Evolutionary conservation across 2,329 filamentous ascomycete genomes (phyloP), one percentile per base, ranked within the genome.

Genomic region (Apiospora malaysiana): DNA sequence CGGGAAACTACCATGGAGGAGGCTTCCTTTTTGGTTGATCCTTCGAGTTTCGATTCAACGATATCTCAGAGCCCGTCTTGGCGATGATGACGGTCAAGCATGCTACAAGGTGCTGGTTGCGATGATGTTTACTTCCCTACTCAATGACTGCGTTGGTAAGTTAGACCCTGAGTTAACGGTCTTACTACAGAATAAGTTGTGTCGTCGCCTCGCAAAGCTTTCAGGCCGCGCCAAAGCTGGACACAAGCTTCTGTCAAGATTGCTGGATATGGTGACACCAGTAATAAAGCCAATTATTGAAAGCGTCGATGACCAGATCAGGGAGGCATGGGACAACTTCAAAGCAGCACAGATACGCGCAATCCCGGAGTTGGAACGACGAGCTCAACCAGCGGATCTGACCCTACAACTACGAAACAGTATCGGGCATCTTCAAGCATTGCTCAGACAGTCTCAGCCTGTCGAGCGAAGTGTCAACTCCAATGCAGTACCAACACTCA

Each of bases 21-120:
- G 92, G 46, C 85, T 85, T 1, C 85, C 91, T 0, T 84, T 87
- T 68, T 93, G 90, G 87, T 84, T 93, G 0, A 80, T 90, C 0
- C 77, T 93, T 5, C 87, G 90, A 0, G 89, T 93, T 1, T 82
- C 84, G 0, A 74, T 88, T 1, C 85, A 90, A 67, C 8, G 47
- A 49, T 14, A 4, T 9, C 47, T 49, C 47, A 49, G 84, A 37
- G 72, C 81, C 1, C 27, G 75, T 0, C 73, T 86, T 1, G 84
- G 84, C 0, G 73, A 76, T 0, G 78, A 85, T 1, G 37, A 76
- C 0, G 88, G 88, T 1, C 81, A 82, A 2, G 72, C 85, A 0
- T 81, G 83, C 43, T 92, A 90, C 82, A 92, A 92, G 73, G 82
- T 86, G 18, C 73, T 91, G 10, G 83, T 91, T n/a, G 85, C 82